These are phyloP conservation scores for Penicillium janthinellum DNA, from an alignment of 2,329 filamentous ascomycete species.

Conservation along the genomic window DNA sequence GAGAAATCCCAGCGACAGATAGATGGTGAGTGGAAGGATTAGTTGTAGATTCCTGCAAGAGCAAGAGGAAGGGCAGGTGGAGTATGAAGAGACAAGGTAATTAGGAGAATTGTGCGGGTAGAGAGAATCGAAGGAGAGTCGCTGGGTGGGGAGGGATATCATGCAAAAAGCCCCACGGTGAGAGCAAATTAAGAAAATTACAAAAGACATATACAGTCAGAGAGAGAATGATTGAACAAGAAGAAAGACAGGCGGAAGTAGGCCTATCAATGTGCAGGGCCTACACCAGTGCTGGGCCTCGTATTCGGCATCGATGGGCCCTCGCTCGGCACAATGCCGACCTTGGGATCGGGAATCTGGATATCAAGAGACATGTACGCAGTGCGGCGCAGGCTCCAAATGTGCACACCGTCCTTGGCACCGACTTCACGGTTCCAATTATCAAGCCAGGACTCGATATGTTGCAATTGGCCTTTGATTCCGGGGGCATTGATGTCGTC, in stretches of 20 bases:
- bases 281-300: slow-evolving; percentile 38
- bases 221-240: slow-evolving; percentile 7
- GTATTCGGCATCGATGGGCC: slow-evolving; percentile 38
- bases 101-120: slow-evolving; percentile 6
- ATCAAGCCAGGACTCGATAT: slow-evolving; percentile 79
- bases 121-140: slow-evolving; percentile 8
- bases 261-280: slow-evolving; percentile 17
- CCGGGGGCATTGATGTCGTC: slow-evolving; percentile 81
- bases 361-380: slow-evolving; percentile 74
- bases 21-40: neutral
- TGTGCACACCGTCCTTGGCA: slow-evolving; percentile 65
- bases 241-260: slow-evolving; percentile 2
- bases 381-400: slow-evolving; percentile 77
- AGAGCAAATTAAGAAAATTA: slow-evolving; percentile 20
- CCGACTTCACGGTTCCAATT: slow-evolving; percentile 75
- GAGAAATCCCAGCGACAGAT: slow-evolving; percentile 8
- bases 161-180: slow-evolving; percentile 21
- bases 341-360: slow-evolving; percentile 54
- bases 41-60: neutral
- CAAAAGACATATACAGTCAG: slow-evolving; percentile 23
- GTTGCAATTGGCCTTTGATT: slow-evolving; percentile 70
- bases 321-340: slow-evolving; percentile 47
- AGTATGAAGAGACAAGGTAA: slow-evolving; percentile 8
- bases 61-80: slow-evolving; percentile 11
- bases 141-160: slow-evolving; percentile 28